These are phyloP conservation scores for Pseudopediastrum boryanum DNA, from an alignment of 139 green algal genomes.

Conservation along the genomic window DNA sequence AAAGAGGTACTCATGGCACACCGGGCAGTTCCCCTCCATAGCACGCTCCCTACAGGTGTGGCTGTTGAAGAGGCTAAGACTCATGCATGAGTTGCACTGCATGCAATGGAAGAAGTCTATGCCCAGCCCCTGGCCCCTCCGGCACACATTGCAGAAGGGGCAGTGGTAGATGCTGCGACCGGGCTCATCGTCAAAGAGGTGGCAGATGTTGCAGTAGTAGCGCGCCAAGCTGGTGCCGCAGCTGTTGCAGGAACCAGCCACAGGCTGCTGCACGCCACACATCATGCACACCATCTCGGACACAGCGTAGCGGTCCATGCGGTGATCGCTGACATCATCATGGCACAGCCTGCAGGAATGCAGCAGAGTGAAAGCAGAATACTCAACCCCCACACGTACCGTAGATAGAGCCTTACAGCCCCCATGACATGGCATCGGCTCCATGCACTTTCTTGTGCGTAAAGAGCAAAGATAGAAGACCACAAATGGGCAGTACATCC, in stretches of 20 bases:
- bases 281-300: constrained; percentile 89
- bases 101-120: constrained; percentile 97
- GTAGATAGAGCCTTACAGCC: no score
- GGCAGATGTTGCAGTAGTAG: constrained; percentile 98
- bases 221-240: constrained; percentile 73
- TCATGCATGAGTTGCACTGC: constrained; percentile 97
- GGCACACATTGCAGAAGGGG: constrained; percentile 98
- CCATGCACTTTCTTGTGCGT: no score
- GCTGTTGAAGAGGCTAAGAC: constrained; percentile 78
- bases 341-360: constrained; percentile 94
- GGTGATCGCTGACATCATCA: constrained; percentile 87
- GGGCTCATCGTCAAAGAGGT: constrained; percentile 88
- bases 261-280: constrained; percentile 80
- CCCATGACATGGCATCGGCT: no score
- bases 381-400: no score
- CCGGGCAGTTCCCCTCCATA: constrained; percentile 82
- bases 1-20: constrained; percentile 97
- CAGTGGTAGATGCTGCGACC: constrained; percentile 96
- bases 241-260: constrained; percentile 58
- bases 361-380: no score
- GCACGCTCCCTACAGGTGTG: constrained; percentile 84
- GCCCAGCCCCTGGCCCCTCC: constrained; percentile 65
- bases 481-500: no score
- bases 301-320: constrained; percentile 81
- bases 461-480: no score